Conservation (phyloP, 2,329 filamentous ascomycete species). For the Colletotrichum trifolii region DNA sequence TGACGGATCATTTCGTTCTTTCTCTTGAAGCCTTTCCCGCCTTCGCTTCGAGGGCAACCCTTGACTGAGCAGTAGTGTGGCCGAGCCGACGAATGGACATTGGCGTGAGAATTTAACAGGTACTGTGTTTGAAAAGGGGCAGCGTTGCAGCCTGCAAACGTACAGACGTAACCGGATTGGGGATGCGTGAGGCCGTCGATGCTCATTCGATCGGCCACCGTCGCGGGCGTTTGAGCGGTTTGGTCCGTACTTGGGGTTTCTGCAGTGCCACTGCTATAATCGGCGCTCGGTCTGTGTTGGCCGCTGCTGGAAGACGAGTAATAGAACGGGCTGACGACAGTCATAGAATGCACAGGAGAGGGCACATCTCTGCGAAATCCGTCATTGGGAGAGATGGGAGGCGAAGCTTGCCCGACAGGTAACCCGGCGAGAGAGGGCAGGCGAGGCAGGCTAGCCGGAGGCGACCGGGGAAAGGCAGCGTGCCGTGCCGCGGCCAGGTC, state of each 20-base stretch:
- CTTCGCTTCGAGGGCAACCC: slow-evolving; percentile 71
- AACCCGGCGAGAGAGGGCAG: slow-evolving; percentile 43
- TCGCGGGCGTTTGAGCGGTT: slow-evolving; percentile 55
- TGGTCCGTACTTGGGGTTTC: slow-evolving; percentile 60
- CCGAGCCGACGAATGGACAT: slow-evolving; percentile 73
- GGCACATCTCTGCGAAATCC: slow-evolving; percentile 56
- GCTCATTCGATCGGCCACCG: slow-evolving; percentile 65
- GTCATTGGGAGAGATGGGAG: slow-evolving; percentile 63
- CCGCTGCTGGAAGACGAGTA: slow-evolving; percentile 47
- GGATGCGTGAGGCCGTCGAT: slow-evolving; percentile 68
- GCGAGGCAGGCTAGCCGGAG: slow-evolving; percentile 46
- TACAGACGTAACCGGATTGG: slow-evolving; percentile 68
- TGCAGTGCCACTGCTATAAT: slow-evolving; percentile 56
- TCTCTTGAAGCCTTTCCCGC: slow-evolving; percentile 76
- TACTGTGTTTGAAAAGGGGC: slow-evolving; percentile 81
- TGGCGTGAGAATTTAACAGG: slow-evolving; percentile 82
- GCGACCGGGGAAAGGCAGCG: slow-evolving; percentile 47
- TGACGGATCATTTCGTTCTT: slow-evolving; percentile 81
- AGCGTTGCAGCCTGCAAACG: slow-evolving; percentile 72
- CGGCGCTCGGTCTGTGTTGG: slow-evolving; percentile 50
- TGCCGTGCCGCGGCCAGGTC: slow-evolving; percentile 43
- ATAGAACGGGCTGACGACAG: slow-evolving; percentile 52
- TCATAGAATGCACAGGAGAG: slow-evolving; percentile 57
- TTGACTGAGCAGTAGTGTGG: slow-evolving; percentile 74
- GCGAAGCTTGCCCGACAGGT: slow-evolving; percentile 45